Base-by-base conservation (phyloP, 306 rosid genomes). In the Clitoria ternatea region DNA sequence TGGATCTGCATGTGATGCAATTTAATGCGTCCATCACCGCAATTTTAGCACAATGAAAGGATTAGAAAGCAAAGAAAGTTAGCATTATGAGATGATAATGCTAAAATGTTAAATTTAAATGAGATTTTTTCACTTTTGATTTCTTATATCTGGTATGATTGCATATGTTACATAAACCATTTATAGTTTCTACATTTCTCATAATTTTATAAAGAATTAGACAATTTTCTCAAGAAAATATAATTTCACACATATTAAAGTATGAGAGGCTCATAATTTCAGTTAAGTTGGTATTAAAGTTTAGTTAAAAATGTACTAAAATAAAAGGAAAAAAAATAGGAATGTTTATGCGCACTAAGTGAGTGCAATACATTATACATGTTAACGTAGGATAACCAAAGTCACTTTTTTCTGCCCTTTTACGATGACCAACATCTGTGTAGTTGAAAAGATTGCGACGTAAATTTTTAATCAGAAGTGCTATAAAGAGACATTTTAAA, bases 1-100 rank as follows among this genome's bases (percentile, higher is more conserved):
- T 59, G 97, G 98, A 74, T 90, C 96, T 90, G 79, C 44, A 39
- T 36, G 69, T 11, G 15, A 50, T n/a, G n/a, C n/a, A n/a, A n/a
- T n/a, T 69, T 63, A 26, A 40, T 54, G 22, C 10, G 57, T 29
- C 77, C 81, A 61, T 83, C 29, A 32, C 79, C 27, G 23, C 61
- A 30, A 45, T 74, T 75, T 44, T 9, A 53, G 29, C n/a, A 64
- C 35, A 62, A 71, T 65, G 62, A 43, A 70, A 56, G 23, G 37
- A 70, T 61, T 29, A 13, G 5, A 42, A 32, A 0, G 19, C 19
- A 44, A 48, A 65, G 5, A 27, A 48, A 66, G 54, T 76, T 77
- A 76, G 74, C 70, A 36, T 9, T 32, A 5, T 7, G 13, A 4
- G 9, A 55, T 0, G n/a, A n/a, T n/a, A n/a, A n/a, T n/a, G n/a